Conservation (phyloP, 371 early-diverging fungal genomes). For the Blakeslea trispora region DNA sequence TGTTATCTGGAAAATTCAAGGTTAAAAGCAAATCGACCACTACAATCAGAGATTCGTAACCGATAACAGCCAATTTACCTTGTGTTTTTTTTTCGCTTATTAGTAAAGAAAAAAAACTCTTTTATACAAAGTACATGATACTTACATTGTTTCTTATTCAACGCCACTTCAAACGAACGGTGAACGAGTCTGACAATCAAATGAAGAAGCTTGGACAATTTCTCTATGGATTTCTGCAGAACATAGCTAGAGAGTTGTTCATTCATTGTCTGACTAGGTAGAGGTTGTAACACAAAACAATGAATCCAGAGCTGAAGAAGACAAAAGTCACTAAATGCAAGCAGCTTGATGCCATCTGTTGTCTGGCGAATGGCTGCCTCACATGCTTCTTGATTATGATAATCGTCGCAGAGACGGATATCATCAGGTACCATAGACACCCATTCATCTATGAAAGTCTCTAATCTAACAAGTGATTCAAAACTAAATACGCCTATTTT, state of each 20-base stretch:
- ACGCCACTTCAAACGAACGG: too few species aligned
- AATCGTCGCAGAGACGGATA: neutral
- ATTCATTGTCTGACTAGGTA: neutral
- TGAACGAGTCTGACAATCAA: too few species aligned
- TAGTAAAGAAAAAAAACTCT: too few species aligned
- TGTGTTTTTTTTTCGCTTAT: too few species aligned
- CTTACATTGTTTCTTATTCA: too few species aligned
- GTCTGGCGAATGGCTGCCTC: neutral
- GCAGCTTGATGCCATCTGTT: neutral
- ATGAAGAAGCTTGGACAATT: neutral
- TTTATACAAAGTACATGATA: too few species aligned
- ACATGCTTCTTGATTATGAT: neutral
- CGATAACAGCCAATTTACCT: too few species aligned
- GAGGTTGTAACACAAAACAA: neutral
- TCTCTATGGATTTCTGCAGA: neutral
- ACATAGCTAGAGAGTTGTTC: neutral
- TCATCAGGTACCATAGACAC: neutral
- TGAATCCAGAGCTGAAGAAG: neutral
- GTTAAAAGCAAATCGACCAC: too few species aligned
- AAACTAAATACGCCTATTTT: constrained; percentile 2
- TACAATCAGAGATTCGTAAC: too few species aligned
- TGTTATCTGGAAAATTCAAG: too few species aligned
- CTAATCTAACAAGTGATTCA: constrained; percentile 1
- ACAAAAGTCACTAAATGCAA: neutral
- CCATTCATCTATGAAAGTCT: neutral